Evolutionary conservation across 371 early-diverging fungal genomes (phyloP).

Genomic region (Rhizopus stolonifer): DNA sequence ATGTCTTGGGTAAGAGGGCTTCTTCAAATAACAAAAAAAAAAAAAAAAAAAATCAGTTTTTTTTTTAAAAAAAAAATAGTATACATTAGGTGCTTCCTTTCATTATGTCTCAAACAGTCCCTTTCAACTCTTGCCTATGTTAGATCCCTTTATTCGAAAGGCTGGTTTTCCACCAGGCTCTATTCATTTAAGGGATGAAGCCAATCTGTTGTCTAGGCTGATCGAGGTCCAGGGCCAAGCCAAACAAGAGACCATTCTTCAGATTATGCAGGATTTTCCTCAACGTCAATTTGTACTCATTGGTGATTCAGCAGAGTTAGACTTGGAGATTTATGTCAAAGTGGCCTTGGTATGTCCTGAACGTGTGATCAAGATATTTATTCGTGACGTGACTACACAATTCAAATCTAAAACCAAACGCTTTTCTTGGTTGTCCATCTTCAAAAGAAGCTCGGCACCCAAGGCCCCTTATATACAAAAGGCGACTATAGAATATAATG

Average conservation of each 20-base stretch:
- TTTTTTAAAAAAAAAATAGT: too few relatives aligned
- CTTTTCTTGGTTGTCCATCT: too few relatives aligned
- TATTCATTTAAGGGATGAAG: slow-evolving; percentile 68
- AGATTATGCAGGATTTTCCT: slow-evolving; percentile 73
- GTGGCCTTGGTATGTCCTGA: slow-evolving; percentile 63
- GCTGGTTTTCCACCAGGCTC: slow-evolving; percentile 80
- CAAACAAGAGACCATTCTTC: slow-evolving; percentile 62
- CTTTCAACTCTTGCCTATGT: slow-evolving; percentile 79
- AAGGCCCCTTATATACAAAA: too few relatives aligned
- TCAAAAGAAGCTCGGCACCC: too few relatives aligned
- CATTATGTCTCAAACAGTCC: slow-evolving; percentile 94
- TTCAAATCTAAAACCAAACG: too few relatives aligned
- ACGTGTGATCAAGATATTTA: slow-evolving; percentile 78
- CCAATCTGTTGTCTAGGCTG: slow-evolving; percentile 35
- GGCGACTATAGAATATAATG: too few relatives aligned
- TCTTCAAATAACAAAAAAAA: neutral
- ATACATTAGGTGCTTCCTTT: slow-evolving; percentile 67
- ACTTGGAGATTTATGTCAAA: slow-evolving; percentile 76
- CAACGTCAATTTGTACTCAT: slow-evolving; percentile 82
- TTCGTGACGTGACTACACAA: slow-evolving; percentile 75
- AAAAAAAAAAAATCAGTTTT: too few relatives aligned
- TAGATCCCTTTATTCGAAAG: slow-evolving; percentile 68
- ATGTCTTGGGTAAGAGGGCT: slow-evolving; percentile 56
- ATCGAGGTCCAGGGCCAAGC: slow-evolving; percentile 42
- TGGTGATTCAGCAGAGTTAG: slow-evolving; percentile 91